A percentile compares a stretch with the other conserved stretches of the same genome.
phyloP scores from a whole-genome alignment of 257 asterid species.

The Nicotiana knightiana region DNA sequence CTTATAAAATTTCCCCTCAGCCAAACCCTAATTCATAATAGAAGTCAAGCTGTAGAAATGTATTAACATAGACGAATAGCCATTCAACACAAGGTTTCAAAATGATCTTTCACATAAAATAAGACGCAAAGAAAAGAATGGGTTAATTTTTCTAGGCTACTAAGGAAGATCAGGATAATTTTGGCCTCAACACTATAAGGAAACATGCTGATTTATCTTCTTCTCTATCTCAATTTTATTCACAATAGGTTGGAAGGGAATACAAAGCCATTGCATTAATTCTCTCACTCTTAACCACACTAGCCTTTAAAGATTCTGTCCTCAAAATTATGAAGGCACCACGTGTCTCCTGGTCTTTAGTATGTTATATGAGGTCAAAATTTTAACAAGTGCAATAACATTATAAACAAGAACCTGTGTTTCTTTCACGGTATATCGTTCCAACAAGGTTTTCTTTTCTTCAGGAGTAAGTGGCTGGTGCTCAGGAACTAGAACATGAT shows the following conservation, averaged over 20 bases:
- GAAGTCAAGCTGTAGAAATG: not conserved
- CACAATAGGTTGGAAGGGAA: too few species aligned
- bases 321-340: not conserved
- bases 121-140: not conserved
- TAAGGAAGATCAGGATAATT: too few species aligned
- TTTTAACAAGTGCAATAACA: not conserved
- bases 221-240: too few species aligned
- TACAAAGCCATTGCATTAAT: too few species aligned
- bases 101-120: not conserved
- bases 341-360: not conserved
- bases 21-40: not conserved
- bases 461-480: constrained; percentile 66
- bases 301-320: not conserved
- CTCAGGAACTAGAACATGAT: constrained; percentile 77
- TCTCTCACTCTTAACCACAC: too few species aligned
- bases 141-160: not conserved
- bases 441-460: constrained; percentile 76
- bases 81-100: not conserved
- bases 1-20: not conserved
- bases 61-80: not conserved
- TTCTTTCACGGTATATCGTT: constrained; percentile 82
- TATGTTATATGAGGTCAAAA: not conserved
- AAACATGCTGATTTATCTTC: too few species aligned
- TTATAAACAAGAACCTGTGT: constrained; percentile 50
- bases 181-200: too few species aligned